Conservation (phyloP, 805 yeast species). For the Grigorovia transvaalensis region DNA sequence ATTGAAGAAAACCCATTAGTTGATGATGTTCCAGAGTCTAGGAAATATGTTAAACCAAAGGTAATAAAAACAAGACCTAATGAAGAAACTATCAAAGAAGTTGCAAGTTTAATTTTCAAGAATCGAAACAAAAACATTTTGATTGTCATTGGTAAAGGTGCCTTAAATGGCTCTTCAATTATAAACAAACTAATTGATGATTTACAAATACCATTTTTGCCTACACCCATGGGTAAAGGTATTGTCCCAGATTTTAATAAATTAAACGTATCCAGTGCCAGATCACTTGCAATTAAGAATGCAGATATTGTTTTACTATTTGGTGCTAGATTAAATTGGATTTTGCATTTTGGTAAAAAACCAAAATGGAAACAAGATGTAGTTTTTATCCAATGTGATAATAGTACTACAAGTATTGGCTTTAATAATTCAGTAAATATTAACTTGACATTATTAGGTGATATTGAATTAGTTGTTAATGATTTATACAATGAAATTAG, state of each 20-base stretch:
- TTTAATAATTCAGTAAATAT: slow-evolving; percentile 30
- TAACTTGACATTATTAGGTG: slow-evolving; percentile 44
- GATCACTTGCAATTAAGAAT: slow-evolving; percentile 45
- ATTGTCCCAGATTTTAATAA: slow-evolving; percentile 41
- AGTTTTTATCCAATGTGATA: slow-evolving; percentile 48
- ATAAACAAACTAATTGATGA: slow-evolving; percentile 33
- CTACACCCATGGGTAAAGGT: slow-evolving; percentile 78
- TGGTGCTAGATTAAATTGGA: slow-evolving; percentile 69
- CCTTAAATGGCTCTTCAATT: slow-evolving; percentile 36
- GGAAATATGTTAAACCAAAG: not conserved
- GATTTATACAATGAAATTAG: slow-evolving; percentile 27
- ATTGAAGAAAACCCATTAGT: slow-evolving; percentile 26
- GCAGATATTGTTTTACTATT: slow-evolving; percentile 52
- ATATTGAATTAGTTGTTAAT: slow-evolving; percentile 33
- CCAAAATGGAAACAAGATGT: slow-evolving; percentile 41
- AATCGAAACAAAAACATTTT: slow-evolving; percentile 38
- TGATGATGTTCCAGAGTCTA: not conserved
- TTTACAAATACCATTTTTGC: slow-evolving; percentile 46
- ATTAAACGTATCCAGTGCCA: slow-evolving; percentile 49
- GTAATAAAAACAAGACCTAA: slow-evolving; percentile 10
- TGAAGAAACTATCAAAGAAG: slow-evolving; percentile 16
- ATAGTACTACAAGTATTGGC: slow-evolving; percentile 43
- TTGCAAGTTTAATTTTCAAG: slow-evolving; percentile 27
- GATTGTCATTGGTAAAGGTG: slow-evolving; percentile 58
- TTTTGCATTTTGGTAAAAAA: slow-evolving; percentile 52